Conservation (phyloP, 345 rosid species). For the Corchorus capsularis region DNA sequence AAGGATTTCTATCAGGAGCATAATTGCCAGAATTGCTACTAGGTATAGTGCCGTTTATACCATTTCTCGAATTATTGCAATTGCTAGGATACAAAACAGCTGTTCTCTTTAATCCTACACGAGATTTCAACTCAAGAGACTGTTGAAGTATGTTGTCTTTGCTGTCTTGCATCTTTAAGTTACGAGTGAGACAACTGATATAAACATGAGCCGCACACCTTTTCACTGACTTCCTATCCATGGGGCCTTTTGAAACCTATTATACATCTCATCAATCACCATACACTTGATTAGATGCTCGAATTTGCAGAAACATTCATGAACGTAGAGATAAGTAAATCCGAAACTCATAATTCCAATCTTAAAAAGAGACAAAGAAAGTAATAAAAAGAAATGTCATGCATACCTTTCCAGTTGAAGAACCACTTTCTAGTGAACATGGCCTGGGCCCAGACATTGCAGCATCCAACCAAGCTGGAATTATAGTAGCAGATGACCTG, state of each 20-base stretch:
- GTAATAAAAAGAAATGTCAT: neutral
- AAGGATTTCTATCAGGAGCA: slow-evolving; percentile 24
- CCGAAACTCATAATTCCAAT: neutral
- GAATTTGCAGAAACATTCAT: neutral
- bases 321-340: neutral
- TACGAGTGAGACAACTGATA: slow-evolving; percentile 60
- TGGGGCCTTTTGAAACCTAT: slow-evolving; percentile 36
- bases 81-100: slow-evolving; percentile 29
- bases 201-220: slow-evolving; percentile 64
- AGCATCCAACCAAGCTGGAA: slow-evolving; percentile 61
- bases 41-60: slow-evolving; percentile 25
- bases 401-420: slow-evolving; percentile 45
- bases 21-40: slow-evolving; percentile 8
- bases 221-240: slow-evolving; percentile 44
- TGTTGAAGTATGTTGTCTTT: slow-evolving; percentile 33
- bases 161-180: slow-evolving; percentile 36
- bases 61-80: slow-evolving; percentile 25
- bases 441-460: slow-evolving; percentile 39
- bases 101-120: slow-evolving; percentile 36
- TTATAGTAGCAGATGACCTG: slow-evolving; percentile 50
- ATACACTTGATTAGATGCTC: slow-evolving; percentile 6
- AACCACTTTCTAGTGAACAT: slow-evolving; percentile 30
- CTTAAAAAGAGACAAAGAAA: neutral
- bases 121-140: slow-evolving; percentile 35
- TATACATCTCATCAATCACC: slow-evolving; percentile 26